Evolutionary conservation across 371 early-diverging fungal species (phyloP).

Genomic region (Batkoa obscura): DNA sequence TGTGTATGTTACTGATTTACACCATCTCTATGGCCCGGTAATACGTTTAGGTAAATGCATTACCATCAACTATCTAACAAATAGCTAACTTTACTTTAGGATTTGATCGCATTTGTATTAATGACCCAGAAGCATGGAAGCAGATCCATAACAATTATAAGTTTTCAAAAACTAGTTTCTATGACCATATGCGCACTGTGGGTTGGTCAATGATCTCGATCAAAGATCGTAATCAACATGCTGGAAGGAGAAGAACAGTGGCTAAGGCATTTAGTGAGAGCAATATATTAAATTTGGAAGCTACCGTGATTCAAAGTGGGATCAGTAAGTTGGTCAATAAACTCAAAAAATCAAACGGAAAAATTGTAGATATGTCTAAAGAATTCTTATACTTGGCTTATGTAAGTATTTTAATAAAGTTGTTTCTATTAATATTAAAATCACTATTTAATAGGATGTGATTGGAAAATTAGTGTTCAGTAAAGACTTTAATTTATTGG

Average conservation of each 20-base stretch:
- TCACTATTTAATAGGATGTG: neutral
- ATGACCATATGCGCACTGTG: neutral
- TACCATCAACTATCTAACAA: too few relatives aligned
- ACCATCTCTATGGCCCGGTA: neutral
- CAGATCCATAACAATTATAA: neutral
- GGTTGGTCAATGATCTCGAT: neutral
- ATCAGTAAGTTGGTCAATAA: neutral
- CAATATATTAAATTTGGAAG: neutral
- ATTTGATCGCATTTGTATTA: neutral
- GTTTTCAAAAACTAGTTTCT: neutral
- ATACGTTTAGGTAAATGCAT: too few relatives aligned
- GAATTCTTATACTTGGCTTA: neutral
- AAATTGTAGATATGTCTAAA: neutral
- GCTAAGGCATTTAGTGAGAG: neutral
- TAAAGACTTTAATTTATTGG: neutral
- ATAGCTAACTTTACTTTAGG: too few relatives aligned
- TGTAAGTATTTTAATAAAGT: neutral
- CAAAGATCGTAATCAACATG: neutral
- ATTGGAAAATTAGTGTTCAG: neutral
- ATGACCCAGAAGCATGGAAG: neutral
- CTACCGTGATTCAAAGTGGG: neutral
- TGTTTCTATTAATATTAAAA: neutral
- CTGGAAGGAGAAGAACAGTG: neutral
- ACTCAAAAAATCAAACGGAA: neutral
- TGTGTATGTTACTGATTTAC: neutral